Percentiles rank a stretch among this genome's conserved stretches.
Conservation (phyloP, 2,329 filamentous ascomycete species). For the Colletotrichum sp. region DNA sequence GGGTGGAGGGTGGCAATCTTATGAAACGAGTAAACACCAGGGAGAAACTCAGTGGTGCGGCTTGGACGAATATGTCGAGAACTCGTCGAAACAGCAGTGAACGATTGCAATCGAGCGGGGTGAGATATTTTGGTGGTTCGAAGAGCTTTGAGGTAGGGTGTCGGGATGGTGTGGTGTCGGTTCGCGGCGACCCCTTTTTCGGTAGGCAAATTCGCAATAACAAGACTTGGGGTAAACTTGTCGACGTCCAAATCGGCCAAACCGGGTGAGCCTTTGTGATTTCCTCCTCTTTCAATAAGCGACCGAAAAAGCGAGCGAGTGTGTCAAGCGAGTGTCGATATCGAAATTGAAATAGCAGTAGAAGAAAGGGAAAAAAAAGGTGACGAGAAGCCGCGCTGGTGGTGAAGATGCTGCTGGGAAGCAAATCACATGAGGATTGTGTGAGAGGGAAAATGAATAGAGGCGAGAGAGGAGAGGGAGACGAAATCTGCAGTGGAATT, state of each 20-base stretch:
- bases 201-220: slow-evolving; percentile 1
- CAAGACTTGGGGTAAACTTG: not conserved
- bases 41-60: not conserved
- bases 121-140: not conserved
- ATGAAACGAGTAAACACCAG: not conserved
- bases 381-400: not conserved
- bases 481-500: not conserved
- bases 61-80: not conserved
- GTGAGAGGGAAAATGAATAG: not conserved
- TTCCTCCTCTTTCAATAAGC: slow-evolving; percentile 2
- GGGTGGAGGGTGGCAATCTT: not conserved
- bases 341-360: not conserved
- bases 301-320: slow-evolving; percentile 3
- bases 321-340: slow-evolving; percentile 15
- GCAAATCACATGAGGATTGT: slow-evolving; percentile 13
- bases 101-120: not conserved
- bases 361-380: not conserved
- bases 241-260: not conserved
- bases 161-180: not conserved
- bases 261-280: not conserved
- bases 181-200: slow-evolving; percentile 8
- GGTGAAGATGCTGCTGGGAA: slow-evolving; percentile 21
- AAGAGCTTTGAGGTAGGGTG: not conserved
- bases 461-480: not conserved
- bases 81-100: not conserved